Percentiles rank a stretch among this genome's conserved stretches.
These are phyloP conservation scores for Pterocarpus macrocarpus DNA, from an alignment of 306 rosid genomes.

Conservation along the genomic window DNA sequence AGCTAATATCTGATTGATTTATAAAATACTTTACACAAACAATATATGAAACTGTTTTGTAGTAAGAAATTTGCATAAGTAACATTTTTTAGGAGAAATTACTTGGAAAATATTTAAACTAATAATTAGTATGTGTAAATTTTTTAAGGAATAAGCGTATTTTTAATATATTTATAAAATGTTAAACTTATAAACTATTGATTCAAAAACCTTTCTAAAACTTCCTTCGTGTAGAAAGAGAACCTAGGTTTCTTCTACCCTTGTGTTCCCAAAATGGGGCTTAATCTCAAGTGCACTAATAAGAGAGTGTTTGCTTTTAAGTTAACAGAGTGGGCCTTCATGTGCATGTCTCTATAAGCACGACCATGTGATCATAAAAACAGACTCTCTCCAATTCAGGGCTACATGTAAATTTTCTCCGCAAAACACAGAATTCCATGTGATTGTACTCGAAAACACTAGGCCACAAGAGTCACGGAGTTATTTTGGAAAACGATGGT, in stretches of 20 bases:
- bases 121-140: too few species aligned
- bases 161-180: background rate
- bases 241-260: slow-evolving; percentile 46
- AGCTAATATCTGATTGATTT: too few species aligned
- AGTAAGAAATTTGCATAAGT: too few species aligned
- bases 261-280: slow-evolving; percentile 79
- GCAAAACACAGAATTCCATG: slow-evolving; percentile 57
- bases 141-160: too few species aligned
- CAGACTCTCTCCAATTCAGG: slow-evolving; percentile 41
- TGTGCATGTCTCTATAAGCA: slow-evolving; percentile 77
- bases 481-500: background rate
- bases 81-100: too few species aligned
- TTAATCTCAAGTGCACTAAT: slow-evolving; percentile 71
- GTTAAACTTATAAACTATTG: slow-evolving; percentile 1
- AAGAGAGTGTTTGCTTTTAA: slow-evolving; percentile 68
- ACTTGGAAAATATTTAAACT: too few species aligned
- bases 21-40: too few species aligned
- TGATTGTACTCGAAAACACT: slow-evolving; percentile 29
- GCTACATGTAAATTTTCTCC: slow-evolving; percentile 31
- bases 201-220: slow-evolving; percentile 22
- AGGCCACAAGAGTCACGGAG: slow-evolving; percentile 38
- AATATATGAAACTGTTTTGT: too few species aligned
- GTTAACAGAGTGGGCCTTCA: slow-evolving; percentile 79
- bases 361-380: slow-evolving; percentile 73
- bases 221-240: slow-evolving; percentile 28